Percentiles rank a stretch among this genome's conserved stretches.
These are phyloP conservation scores for Trichosporon coremiiforme DNA, from an alignment of 1,284 basidiomycete species.

Conservation along the genomic window DNA sequence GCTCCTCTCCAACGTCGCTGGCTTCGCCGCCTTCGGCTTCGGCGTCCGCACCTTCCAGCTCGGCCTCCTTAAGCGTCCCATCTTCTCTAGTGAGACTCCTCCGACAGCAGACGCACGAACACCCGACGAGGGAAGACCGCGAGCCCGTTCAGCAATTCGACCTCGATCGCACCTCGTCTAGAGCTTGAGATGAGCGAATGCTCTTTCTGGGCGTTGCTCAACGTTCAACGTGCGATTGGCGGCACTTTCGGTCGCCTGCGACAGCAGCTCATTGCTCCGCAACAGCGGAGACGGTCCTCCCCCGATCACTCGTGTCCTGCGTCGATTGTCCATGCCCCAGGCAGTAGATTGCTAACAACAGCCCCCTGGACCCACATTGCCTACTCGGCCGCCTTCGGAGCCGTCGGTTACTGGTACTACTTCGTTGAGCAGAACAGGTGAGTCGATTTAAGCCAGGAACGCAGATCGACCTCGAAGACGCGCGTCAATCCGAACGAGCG, in stretches of 20 bases:
- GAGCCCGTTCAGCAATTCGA: neutral
- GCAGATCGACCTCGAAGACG: neutral
- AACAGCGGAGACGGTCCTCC: neutral
- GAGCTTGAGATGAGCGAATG: neutral
- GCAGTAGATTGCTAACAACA: constrained; percentile 26
- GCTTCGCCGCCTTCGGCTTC: constrained; percentile 76
- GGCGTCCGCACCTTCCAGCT: constrained; percentile 77
- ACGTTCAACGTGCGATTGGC: neutral
- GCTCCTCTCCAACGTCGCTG: constrained; percentile 70
- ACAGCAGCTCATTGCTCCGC: neutral
- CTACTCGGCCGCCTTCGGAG: constrained; percentile 46
- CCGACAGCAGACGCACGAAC: neutral
- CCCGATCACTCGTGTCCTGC: neutral
- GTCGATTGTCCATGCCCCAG: too few relatives aligned
- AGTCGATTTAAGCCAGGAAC: constrained; percentile 29
- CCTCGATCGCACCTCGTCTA: neutral
- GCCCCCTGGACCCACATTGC: constrained; percentile 47
- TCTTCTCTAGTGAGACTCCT: constrained; percentile 49
- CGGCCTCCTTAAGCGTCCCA: constrained; percentile 64
- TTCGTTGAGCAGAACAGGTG: constrained; percentile 51
- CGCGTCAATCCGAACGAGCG: too few relatives aligned
- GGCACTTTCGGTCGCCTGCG: too few relatives aligned
- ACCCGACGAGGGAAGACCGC: neutral
- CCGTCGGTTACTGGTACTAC: constrained; percentile 50
- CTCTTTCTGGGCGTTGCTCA: neutral